Base-by-base conservation (phyloP, 805 yeast genomes). In the Cyberlindnera americana region DNA sequence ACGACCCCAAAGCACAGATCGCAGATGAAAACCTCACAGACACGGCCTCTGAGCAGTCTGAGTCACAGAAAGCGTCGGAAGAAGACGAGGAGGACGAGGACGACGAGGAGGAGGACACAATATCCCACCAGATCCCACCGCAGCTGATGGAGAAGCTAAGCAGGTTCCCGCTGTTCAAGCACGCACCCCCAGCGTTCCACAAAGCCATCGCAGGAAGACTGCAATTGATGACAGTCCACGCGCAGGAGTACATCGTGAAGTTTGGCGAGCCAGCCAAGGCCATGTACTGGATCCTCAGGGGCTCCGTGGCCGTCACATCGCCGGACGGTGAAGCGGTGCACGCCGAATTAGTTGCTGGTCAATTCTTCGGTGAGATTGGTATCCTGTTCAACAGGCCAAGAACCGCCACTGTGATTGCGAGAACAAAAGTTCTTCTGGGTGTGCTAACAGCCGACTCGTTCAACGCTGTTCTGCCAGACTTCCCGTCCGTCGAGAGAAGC, bases 351-450 rank as follows among this genome's bases (percentile, higher is more conserved):
- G 70, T 73, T 4, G 71, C 81, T 4, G 91, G 91, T 3, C 70
- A 81, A 16, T 82, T 80, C 47, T 84, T 83, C 56, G 93, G 93
- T 12, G 91, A 84, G 53, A 83, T 83, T 39, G 91, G 91, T 8
- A 81, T 83, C 31, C 61, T 83, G 22, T 83, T 79, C 62, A 80
- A 81, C 56, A 65, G 90, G 35, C 89, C 90, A 15, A 65, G 91
- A 49, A 83, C 90, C 0, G 91, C 91, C 0, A 81, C 89, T 3
- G 89, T 83, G 12, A 77, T 83, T 17, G 83, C 90, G 3, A 62
- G 81, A 44, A 73, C 85, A 1, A 74, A 70, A 48, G 87, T 84
- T 1, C 60, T 84, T 36, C 65, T 81, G 6, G 89, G 87, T 2
- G 83, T 82, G 1, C 63, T 83, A 31, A 81, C 88, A 1, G 75